phyloP scores from a whole-genome alignment of 345 rosid species.

The Eutrema heterophyllum region DNA sequence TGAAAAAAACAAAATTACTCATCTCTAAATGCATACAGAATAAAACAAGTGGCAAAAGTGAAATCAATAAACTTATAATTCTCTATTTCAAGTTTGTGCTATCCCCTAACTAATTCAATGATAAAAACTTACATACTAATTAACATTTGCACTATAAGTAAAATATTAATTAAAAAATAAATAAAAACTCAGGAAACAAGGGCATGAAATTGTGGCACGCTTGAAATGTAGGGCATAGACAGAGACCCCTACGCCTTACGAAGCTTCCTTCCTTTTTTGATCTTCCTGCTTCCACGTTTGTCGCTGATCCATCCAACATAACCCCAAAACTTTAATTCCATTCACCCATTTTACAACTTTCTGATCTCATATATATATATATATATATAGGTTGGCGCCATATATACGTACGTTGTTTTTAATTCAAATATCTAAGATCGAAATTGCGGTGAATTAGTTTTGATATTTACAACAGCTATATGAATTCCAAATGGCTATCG shows the following conservation, averaged over 20 bases:
- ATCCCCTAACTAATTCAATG: background rate
- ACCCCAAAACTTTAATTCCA: constrained; percentile 6
- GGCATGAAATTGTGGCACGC: constrained; percentile 34
- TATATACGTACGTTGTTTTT: no score
- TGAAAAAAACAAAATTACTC: background rate
- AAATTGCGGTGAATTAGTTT: background rate
- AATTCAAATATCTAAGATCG: background rate
- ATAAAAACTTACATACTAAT: background rate
- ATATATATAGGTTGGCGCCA: no score
- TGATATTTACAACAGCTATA: background rate
- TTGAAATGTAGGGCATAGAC: constrained; percentile 1
- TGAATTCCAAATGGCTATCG: background rate
- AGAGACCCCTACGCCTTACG: constrained; percentile 12
- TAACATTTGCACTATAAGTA: background rate
- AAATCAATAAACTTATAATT: background rate
- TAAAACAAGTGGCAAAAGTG: background rate
- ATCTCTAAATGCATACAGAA: background rate
- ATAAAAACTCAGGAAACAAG: constrained; percentile 28
- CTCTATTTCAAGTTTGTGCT: background rate
- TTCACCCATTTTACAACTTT: background rate
- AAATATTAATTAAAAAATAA: background rate
- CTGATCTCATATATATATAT: background rate
- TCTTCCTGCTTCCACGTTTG: constrained; percentile 23
- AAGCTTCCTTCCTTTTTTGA: constrained; percentile 18
- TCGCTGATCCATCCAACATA: constrained; percentile 26